A percentile compares a stretch with the other conserved stretches of the same genome.
These are phyloP conservation scores for Alternaria postmessia DNA, from an alignment of 2,329 filamentous ascomycete species.

Conservation along the genomic window DNA sequence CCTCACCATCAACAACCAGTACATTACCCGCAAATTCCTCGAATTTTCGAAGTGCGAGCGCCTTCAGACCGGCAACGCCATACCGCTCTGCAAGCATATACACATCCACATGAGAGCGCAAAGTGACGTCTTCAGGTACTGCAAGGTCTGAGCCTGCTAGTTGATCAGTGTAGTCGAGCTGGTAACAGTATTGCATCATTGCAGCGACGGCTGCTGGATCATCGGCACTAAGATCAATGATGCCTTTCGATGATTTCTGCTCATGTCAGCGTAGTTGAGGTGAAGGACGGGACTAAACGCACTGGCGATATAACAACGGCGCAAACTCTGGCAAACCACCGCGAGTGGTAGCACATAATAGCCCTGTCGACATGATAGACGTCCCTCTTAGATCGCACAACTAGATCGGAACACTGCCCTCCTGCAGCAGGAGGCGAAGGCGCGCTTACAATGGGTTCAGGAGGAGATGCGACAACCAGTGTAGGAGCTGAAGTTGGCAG, in stretches of 20 bases:
- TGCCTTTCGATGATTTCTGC: constrained; percentile 34
- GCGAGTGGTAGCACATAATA: constrained; percentile 42
- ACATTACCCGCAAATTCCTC: constrained; percentile 32
- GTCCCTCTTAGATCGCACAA: constrained; percentile 37
- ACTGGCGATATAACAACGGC: constrained; percentile 35
- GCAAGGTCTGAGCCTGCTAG: constrained; percentile 25
- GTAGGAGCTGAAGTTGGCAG: constrained; percentile 9
- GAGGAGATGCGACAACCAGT: background rate
- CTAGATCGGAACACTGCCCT: constrained; percentile 37
- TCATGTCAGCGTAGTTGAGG: constrained; percentile 13
- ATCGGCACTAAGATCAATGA: constrained; percentile 43
- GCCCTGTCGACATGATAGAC: constrained; percentile 43
- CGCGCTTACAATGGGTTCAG: background rate
- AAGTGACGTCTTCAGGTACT: constrained; percentile 31
- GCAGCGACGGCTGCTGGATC: constrained; percentile 42
- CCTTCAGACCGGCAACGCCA: constrained; percentile 34
- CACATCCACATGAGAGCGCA: constrained; percentile 38
- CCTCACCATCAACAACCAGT: constrained; percentile 31
- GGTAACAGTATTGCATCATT: constrained; percentile 47
- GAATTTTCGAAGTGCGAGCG: constrained; percentile 39
- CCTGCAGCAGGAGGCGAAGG: constrained; percentile 14
- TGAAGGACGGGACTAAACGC: background rate
- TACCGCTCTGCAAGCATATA: constrained; percentile 43
- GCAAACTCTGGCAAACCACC: constrained; percentile 42
- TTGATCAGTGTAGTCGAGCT: constrained; percentile 41